Percentiles rank a stretch among this genome's conserved stretches.
phyloP scores from a whole-genome alignment of 148 eudicot species.

The Hydrangea macrophylla region DNA sequence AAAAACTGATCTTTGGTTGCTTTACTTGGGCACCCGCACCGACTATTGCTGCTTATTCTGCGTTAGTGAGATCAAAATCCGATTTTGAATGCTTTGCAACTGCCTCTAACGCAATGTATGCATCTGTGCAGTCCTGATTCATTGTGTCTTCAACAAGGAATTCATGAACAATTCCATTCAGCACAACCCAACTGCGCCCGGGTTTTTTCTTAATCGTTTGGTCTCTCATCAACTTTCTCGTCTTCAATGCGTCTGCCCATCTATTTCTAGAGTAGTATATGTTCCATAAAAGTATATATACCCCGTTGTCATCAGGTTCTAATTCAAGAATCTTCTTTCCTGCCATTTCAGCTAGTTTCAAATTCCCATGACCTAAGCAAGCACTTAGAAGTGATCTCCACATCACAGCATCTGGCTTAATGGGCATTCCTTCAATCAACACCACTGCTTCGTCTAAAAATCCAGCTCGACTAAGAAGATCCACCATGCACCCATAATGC shows the following conservation, averaged over 20 bases:
- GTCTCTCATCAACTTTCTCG: constrained; percentile 31
- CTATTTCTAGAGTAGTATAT: constrained; percentile 20
- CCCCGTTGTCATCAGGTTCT: constrained; percentile 35
- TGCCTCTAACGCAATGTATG: constrained; percentile 16
- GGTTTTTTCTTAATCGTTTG: constrained; percentile 39
- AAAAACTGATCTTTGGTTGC: background rate
- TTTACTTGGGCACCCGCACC: background rate
- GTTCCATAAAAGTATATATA: constrained; percentile 30
- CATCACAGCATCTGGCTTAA: constrained; percentile 38
- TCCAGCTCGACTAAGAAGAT: constrained; percentile 38
- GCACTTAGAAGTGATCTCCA: constrained; percentile 39
- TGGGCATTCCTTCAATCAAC: constrained; percentile 33
- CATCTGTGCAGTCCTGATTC: background rate
- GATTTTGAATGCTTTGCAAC: constrained; percentile 20
- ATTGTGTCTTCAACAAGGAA: constrained; percentile 26
- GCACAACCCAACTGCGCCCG: constrained; percentile 45
- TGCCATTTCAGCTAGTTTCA: constrained; percentile 33
- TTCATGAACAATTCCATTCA: constrained; percentile 39
- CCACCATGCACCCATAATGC: constrained; percentile 43
- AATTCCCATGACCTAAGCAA: constrained; percentile 24
- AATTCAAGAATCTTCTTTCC: constrained; percentile 33
- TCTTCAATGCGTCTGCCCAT: constrained; percentile 35
- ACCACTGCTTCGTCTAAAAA: constrained; percentile 24
- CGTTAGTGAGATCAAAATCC: constrained; percentile 1
- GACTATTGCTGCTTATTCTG: background rate